These are phyloP conservation scores for Cladorrhinum sp. DNA, from an alignment of 2,329 filamentous ascomycete genomes.

Conservation along the genomic window DNA sequence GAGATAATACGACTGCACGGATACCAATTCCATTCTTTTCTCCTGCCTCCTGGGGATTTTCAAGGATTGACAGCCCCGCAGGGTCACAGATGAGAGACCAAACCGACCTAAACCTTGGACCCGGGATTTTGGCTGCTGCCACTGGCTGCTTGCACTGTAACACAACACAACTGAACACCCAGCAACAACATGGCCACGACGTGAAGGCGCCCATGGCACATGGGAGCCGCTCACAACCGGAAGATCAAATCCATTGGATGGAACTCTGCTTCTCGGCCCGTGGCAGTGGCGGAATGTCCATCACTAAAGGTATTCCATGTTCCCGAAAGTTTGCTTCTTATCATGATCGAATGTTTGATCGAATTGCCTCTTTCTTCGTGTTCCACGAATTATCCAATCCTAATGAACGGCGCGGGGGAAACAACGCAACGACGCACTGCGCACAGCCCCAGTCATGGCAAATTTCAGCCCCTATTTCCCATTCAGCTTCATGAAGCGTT, in stretches of 20 bases:
- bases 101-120: too few species aligned
- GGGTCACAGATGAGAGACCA: background rate
- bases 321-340: too few species aligned
- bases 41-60: background rate
- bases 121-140: background rate
- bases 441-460: conserved; percentile 25
- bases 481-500: background rate
- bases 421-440: background rate
- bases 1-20: background rate
- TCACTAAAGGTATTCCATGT: background rate
- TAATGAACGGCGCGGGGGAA: conserved; percentile 1
- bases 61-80: background rate
- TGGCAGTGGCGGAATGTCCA: background rate
- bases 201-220: too few species aligned
- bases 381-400: conserved; percentile 3
- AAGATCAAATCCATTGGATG: background rate
- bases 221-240: too few species aligned
- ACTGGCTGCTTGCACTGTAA: background rate
- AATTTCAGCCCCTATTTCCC: conserved; percentile 16
- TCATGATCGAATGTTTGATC: background rate
- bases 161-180: too few species aligned
- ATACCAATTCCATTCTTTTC: background rate
- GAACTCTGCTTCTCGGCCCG: background rate
- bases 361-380: conserved; percentile 4
- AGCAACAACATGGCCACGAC: too few species aligned